Base-by-base conservation (phyloP, 2,329 filamentous ascomycete species). In the Paecilomyces niveus region DNA sequence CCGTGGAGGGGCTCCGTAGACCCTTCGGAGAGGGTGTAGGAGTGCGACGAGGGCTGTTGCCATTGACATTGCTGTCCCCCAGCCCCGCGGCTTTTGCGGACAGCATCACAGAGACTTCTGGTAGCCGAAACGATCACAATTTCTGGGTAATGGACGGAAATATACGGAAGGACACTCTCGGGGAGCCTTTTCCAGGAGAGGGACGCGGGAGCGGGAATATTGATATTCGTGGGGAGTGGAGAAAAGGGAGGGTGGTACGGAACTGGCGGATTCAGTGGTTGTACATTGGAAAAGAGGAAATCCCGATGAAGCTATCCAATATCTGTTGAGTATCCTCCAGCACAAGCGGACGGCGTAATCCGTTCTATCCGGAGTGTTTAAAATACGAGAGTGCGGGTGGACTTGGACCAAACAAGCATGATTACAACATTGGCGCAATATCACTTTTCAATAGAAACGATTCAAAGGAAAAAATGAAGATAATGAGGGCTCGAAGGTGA, bases 1-100 rank as follows among this genome's bases (percentile, higher is more conserved):
- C 63, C 8, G 54, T 35, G 29, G 56, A 39, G 10, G 61, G 53
- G 21, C 51, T 7, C 52, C 54, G 32, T 18, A 22, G 33, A 3
- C 24, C 24, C 22, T 13, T 18, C 2, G 32, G 31, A 10, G 54
- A 55, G 54, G 54, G 39, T 10, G 31, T n/a, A 18, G 22, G 8
- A 11, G 50, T 52, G 50, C 50, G 21, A 13, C 8, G 50, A n/a
- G 50, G 50, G 50, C 50, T 9, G 50, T 18, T 11, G 50, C 21
- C 22, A 52, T 52, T 52, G 50, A 24, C 18, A 45, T 49, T 39
- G 32, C 35, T 55, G 54, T 55, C 35, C 54, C 33, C 13, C 18
- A 22, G 11, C 32, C 35, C 54, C 31, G 10, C 54, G 21, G 54
- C 8, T 18, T 55, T 55, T 4, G 22, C 54, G 24, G 54, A 22